These are phyloP conservation scores for Beauveria australis DNA, from an alignment of 2,329 filamentous ascomycete species.

Conservation along the genomic window DNA sequence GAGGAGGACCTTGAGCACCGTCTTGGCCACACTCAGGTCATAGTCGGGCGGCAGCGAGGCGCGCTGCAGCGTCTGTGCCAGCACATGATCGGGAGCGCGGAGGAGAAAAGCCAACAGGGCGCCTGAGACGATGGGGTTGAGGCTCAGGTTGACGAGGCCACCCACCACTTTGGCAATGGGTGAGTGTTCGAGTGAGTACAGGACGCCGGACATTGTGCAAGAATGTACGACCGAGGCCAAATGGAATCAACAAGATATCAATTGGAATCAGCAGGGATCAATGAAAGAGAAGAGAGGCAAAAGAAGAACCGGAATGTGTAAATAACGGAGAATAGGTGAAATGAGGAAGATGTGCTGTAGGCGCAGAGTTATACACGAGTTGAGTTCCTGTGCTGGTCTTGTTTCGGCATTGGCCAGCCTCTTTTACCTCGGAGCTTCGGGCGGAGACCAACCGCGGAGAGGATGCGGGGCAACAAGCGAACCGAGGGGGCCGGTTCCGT, in stretches of 20 bases:
- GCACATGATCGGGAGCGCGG: not conserved
- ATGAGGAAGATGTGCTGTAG: not conserved
- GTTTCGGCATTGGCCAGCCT: not conserved
- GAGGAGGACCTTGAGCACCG: conserved; percentile 11
- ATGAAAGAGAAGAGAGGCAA: not conserved
- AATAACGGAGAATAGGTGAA: not conserved
- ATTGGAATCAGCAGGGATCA: too few species aligned
- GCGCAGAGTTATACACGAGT: not conserved
- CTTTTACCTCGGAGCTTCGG: not conserved
- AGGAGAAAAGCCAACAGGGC: not conserved
- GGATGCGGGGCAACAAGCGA: not conserved
- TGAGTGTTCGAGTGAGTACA: conserved; percentile 4
- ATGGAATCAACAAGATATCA: not conserved
- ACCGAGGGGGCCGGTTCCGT: not conserved
- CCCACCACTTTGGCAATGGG: not conserved
- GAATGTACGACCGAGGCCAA: not conserved
- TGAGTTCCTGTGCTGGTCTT: not conserved
- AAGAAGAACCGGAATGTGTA: too few species aligned
- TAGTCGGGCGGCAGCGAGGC: conserved; percentile 2
- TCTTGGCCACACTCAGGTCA: conserved; percentile 4
- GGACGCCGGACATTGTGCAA: not conserved
- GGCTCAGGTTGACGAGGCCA: not conserved
- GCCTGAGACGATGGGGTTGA: conserved; percentile 6
- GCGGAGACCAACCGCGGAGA: not conserved
- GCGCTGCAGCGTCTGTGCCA: conserved; percentile 1